phyloP scores from a whole-genome alignment of 805 yeast genomes.

The Metschnikowia bowlesiae region DNA sequence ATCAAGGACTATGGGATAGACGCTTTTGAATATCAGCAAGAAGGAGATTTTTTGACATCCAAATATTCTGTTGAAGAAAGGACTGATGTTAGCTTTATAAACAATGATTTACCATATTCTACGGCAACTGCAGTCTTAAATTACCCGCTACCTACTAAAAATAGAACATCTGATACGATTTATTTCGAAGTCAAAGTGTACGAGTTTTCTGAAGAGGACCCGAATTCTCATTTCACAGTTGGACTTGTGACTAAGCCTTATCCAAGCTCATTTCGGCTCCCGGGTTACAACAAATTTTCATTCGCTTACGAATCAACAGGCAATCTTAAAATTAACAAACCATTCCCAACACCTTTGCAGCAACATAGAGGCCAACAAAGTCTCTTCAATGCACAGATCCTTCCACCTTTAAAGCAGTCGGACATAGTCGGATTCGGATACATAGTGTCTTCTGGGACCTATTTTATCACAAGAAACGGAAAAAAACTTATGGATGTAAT shows the following conservation, averaged over 20 bases:
- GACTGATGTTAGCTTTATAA: slow-evolving; percentile 33
- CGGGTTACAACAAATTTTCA: slow-evolving; percentile 68
- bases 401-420: slow-evolving; percentile 49
- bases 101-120: slow-evolving; percentile 37
- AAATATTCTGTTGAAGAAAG: slow-evolving; percentile 36
- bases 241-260: slow-evolving; percentile 72
- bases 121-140: slow-evolving; percentile 38
- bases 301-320: slow-evolving; percentile 74
- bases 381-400: slow-evolving; percentile 39
- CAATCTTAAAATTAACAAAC: slow-evolving; percentile 59
- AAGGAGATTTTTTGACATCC: slow-evolving; percentile 26
- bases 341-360: slow-evolving; percentile 48
- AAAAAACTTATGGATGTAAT: slow-evolving; percentile 48
- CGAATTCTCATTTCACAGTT: slow-evolving; percentile 52
- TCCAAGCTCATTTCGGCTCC: slow-evolving; percentile 63
- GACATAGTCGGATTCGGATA: slow-evolving; percentile 57
- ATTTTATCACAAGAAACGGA: slow-evolving; percentile 54
- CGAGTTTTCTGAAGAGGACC: slow-evolving; percentile 24
- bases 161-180: slow-evolving; percentile 39
- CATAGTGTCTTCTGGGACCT: slow-evolving; percentile 43
- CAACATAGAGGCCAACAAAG: slow-evolving; percentile 41
- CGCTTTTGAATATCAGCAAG: slow-evolving; percentile 41
- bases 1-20: slow-evolving; percentile 35
- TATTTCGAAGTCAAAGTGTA: slow-evolving; percentile 57
- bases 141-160: slow-evolving; percentile 35